Base-by-base conservation (phyloP, 2,329 filamentous ascomycete genomes). In the Parascedosporium putredinis region DNA sequence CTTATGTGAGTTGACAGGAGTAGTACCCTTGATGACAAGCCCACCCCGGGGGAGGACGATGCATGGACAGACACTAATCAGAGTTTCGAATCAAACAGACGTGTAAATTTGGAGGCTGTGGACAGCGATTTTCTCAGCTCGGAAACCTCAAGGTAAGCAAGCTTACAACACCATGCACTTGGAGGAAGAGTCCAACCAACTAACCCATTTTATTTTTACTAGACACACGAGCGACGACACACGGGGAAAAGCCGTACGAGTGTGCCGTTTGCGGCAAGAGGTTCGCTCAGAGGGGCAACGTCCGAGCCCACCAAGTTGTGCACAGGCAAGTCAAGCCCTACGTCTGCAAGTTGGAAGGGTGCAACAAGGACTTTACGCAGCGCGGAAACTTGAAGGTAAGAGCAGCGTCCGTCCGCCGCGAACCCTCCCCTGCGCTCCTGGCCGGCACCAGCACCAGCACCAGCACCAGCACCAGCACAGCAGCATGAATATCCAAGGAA, bases 191-290 rank as follows among this genome's bases (percentile, higher is more conserved):
- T 2, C n/a, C 33, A 14, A 18, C 33, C 20, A 36, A 36, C 38
- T 23, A 20, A 5, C 16, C 2, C 7, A 20, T 14, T 20, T 42
- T 12, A 51, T 22, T 4, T 45, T 25, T 20, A n/a, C 14, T 5
- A 89, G 81, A 95, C 88, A 8, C 91, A 96, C 64, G 82, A 90
- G 63, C 79, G 88, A 54, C 80, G 88, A 44, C 91, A 96, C 67
- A 90, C 86, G 3, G 88, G 89, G 42, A 88, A 95, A 63, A 84
- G 84, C 53, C 90, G 0, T 95, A 87, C 62, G 74, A 76, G 31
- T 95, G 90, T 67, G 79, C 84, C 24, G 74, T 81, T 33, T 95
- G 90, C 63, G 83, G 81, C 56, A 94, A 91, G 66, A 73, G 74
- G 5, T 96, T 95, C 64, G 84, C 88, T 3, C 88, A 95, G 62